phyloP scores from a whole-genome alignment of 257 asterid genomes.

The Mitragyna speciosa region DNA sequence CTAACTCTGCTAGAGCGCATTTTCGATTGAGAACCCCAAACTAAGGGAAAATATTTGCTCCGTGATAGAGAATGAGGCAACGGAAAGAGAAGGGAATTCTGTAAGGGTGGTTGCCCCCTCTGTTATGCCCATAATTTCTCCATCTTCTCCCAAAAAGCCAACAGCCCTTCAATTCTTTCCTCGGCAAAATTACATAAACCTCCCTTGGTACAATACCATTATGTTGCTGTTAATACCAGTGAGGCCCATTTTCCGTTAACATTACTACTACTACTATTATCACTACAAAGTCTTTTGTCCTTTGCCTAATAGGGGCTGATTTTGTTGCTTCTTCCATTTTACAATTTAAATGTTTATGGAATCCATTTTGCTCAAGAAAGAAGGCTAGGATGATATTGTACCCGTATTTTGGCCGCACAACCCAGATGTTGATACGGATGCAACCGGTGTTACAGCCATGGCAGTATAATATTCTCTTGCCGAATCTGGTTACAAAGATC shows the following conservation, averaged over 20 bases:
- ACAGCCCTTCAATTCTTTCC: slow-evolving; percentile 3
- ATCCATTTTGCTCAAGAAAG: too few relatives aligned
- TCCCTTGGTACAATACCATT: neutral
- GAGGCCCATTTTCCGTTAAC: too few relatives aligned
- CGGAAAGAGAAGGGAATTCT: neutral
- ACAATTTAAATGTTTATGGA: too few relatives aligned
- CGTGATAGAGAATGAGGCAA: slow-evolving; percentile 1
- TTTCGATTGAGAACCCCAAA: too few relatives aligned
- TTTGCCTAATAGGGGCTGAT: neutral
- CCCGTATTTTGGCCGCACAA: too few relatives aligned
- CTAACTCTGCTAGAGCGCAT: too few relatives aligned
- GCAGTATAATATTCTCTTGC: neutral
- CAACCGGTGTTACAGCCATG: neutral
- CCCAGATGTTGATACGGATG: too few relatives aligned
- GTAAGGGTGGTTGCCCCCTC: slow-evolving; percentile 5
- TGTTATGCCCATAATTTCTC: neutral
- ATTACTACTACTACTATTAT: too few relatives aligned
- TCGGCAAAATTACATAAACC: neutral
- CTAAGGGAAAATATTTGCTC: neutral
- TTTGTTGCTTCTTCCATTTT: too few relatives aligned
- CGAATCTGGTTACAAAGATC: neutral
- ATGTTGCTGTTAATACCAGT: too few relatives aligned
- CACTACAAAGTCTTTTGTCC: neutral
- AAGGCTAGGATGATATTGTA: too few relatives aligned
- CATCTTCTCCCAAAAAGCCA: neutral